Percentiles rank a stretch among this genome's conserved stretches.
Evolutionary conservation across 768 basidiomycete species (phyloP).

Genomic region (Leccinum imitatum): DNA sequence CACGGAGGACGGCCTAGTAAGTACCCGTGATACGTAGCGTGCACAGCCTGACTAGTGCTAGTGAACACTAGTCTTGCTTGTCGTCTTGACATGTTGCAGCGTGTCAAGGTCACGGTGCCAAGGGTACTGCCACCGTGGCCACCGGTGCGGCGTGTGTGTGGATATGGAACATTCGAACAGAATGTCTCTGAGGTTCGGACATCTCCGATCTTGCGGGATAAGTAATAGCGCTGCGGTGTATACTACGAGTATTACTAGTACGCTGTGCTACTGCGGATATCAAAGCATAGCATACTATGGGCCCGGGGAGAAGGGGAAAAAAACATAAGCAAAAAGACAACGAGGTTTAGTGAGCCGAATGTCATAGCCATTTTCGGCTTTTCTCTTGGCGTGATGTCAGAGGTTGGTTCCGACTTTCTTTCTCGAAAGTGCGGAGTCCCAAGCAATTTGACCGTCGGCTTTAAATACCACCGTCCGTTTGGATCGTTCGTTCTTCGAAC

Average conservation of each 20-base stretch:
- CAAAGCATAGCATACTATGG: not conserved
- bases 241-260: not conserved
- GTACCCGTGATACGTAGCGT: not conserved
- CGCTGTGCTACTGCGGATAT: not conserved
- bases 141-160: conserved; percentile 8
- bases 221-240: not conserved
- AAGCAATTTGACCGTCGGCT: not conserved
- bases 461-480: conserved; percentile 11
- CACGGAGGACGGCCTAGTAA: not conserved
- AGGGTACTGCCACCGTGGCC: not conserved
- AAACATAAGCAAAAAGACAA: not conserved
- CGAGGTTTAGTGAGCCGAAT: not conserved
- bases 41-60: not conserved
- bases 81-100: not conserved
- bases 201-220: conserved; percentile 9
- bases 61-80: not conserved
- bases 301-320: not conserved
- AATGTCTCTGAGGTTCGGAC: conserved; percentile 15
- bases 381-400: not conserved
- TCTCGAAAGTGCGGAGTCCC: conserved; percentile 1
- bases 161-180: conserved; percentile 30
- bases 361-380: conserved; percentile 13
- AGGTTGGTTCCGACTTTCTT: not conserved
- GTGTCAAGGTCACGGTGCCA: not conserved
- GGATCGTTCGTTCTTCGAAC: not conserved